A percentile compares a stretch with the other conserved stretches of the same genome.
These are phyloP conservation scores for Musa itinerans DNA, from an alignment of 176 grass and related monocot species.

Conservation along the genomic window DNA sequence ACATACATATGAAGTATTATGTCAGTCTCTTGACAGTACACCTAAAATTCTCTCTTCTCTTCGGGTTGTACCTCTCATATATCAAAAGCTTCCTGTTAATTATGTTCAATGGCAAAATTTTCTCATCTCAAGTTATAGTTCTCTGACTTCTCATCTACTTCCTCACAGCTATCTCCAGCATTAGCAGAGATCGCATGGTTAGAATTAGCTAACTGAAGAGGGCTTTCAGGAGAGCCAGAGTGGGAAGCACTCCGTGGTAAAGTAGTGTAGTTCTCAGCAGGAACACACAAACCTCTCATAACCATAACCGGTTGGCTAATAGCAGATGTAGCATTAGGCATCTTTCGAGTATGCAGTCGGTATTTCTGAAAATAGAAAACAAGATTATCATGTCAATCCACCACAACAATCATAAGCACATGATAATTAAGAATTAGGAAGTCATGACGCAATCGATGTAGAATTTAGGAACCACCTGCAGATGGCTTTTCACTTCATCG, in stretches of 20 bases:
- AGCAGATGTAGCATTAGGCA: conserved; percentile 9
- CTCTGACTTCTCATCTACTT: conserved; percentile 63
- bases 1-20: background rate
- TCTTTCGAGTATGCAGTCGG: conserved; percentile 65
- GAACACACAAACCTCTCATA: conserved; percentile 38
- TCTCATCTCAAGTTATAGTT: conserved; percentile 55
- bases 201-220: conserved; percentile 48
- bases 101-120: background rate
- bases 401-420: background rate
- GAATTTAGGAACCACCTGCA: conserved; percentile 47
- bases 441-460: background rate
- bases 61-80: background rate
- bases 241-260: conserved; percentile 50
- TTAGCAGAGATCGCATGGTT: conserved; percentile 40
- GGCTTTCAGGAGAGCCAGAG: conserved; percentile 60
- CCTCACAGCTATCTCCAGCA: conserved; percentile 36
- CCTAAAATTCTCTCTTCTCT: background rate
- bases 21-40: conserved; percentile 15
- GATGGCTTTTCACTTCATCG: conserved; percentile 99
- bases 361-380: conserved; percentile 62
- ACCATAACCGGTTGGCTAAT: conserved; percentile 29
- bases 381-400: conserved; percentile 24
- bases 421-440: background rate
- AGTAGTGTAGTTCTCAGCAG: conserved; percentile 14
- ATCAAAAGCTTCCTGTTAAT: background rate